Evolutionary conservation across 2,329 filamentous ascomycete species (phyloP).

Genomic region (Fusarium cicatricum): DNA sequence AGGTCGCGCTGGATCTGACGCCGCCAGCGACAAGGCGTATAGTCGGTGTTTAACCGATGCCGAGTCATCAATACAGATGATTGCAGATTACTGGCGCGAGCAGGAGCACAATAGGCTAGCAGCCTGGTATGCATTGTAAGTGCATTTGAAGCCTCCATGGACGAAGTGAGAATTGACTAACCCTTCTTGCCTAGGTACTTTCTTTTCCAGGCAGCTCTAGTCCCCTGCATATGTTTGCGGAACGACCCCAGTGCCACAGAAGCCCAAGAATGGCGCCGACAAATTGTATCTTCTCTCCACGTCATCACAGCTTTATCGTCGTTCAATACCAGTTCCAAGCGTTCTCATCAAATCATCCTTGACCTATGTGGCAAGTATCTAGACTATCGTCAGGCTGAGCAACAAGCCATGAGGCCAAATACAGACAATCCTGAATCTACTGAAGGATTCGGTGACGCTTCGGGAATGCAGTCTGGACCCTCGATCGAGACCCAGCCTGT

Average conservation of each 20-base stretch:
- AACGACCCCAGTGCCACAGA: constrained; percentile 50
- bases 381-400: constrained; percentile 25
- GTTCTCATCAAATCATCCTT: constrained; percentile 53
- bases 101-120: constrained; percentile 50
- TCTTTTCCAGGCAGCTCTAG: constrained; percentile 58
- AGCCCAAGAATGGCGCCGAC: constrained; percentile 51
- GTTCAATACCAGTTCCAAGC: constrained; percentile 51
- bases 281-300: constrained; percentile 49
- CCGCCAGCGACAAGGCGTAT: constrained; percentile 34
- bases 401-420: neutral
- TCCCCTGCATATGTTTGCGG: constrained; percentile 57
- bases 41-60: constrained; percentile 51
- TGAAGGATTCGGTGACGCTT: neutral
- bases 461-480: neutral
- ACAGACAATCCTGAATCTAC: neutral
- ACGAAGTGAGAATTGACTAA: too few species aligned
- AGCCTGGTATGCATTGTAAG: constrained; percentile 54
- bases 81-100: constrained; percentile 49
- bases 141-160: neutral
- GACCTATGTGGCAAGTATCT: constrained; percentile 52
- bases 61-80: constrained; percentile 50
- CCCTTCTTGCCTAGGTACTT: constrained; percentile 49
- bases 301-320: constrained; percentile 49
- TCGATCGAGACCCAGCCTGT: constrained; percentile 34
- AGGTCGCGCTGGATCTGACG: constrained; percentile 25